These are phyloP conservation scores for Boeremia lycopersici DNA, from an alignment of 2,329 filamentous ascomycete genomes.

Conservation along the genomic window DNA sequence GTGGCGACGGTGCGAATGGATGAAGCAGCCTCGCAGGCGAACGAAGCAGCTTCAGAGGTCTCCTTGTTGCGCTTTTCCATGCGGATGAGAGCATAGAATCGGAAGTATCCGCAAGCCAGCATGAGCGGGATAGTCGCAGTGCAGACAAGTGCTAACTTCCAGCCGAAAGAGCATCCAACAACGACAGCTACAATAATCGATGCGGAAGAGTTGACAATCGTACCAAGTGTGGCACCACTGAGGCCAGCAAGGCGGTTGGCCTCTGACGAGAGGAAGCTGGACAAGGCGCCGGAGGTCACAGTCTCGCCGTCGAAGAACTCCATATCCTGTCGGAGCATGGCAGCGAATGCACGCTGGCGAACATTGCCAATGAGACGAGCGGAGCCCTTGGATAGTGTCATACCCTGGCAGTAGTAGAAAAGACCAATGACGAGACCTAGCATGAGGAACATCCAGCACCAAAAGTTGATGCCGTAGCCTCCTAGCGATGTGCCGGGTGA, in stretches of 20 bases:
- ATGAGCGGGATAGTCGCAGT: slow-evolving; percentile 78
- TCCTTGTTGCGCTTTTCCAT: slow-evolving; percentile 76
- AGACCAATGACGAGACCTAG: slow-evolving; percentile 33
- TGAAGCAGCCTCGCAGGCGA: slow-evolving; percentile 91
- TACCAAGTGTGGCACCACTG: slow-evolving; percentile 86
- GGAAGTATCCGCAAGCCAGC: slow-evolving; percentile 80
- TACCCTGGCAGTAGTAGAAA: slow-evolving; percentile 39
- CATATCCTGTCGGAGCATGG: slow-evolving; percentile 84
- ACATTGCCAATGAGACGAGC: slow-evolving; percentile 77
- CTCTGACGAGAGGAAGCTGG: slow-evolving; percentile 68
- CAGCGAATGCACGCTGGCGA: slow-evolving; percentile 79
- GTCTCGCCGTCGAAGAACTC: slow-evolving; percentile 89
- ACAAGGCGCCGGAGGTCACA: slow-evolving; percentile 87
- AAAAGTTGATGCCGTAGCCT: slow-evolving; percentile 67
- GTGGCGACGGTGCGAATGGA: slow-evolving; percentile 95
- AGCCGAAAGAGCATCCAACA: slow-evolving; percentile 74
- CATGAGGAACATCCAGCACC: slow-evolving; percentile 47
- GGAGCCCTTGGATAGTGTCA: slow-evolving; percentile 63
- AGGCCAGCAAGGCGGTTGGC: slow-evolving; percentile 90
- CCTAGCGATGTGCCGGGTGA: slow-evolving; percentile 63
- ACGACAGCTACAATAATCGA: slow-evolving; percentile 77
- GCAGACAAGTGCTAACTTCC: slow-evolving; percentile 88
- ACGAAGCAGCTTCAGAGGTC: slow-evolving; percentile 80
- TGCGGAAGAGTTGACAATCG: slow-evolving; percentile 77
- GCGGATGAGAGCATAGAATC: slow-evolving; percentile 89